Evolutionary conservation across 306 rosid genomes (phyloP).

Genomic region (Cucurbita maxima): DNA sequence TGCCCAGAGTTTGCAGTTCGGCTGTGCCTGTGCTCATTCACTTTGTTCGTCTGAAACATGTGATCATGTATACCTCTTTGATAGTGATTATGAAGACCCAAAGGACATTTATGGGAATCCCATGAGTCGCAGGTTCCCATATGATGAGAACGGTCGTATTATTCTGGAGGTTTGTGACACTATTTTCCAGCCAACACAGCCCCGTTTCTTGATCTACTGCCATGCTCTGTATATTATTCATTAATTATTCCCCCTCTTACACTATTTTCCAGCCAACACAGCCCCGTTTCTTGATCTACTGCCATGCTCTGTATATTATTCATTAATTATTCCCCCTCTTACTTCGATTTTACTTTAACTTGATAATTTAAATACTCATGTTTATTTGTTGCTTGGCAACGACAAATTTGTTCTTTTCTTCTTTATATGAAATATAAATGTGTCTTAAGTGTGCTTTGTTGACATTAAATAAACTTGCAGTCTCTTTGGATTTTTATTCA

Average conservation of each 20-base stretch:
- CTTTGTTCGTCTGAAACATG: conserved; percentile 76
- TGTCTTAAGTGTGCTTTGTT: neutral
- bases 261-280: neutral
- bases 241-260: neutral
- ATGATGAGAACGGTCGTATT: conserved; percentile 70
- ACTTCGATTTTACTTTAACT: neutral
- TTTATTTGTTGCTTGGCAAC: neutral
- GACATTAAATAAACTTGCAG: neutral
- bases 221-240: neutral
- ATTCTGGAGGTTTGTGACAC: conserved; percentile 58
- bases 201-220: neutral
- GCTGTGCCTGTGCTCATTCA: conserved; percentile 61
- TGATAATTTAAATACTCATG: neutral
- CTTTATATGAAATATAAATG: neutral
- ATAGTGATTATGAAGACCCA: conserved; percentile 83
- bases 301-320: neutral
- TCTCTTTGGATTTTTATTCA: neutral
- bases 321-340: neutral
- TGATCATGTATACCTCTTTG: conserved; percentile 86
- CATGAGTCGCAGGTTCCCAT: conserved; percentile 85
- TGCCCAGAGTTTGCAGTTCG: conserved; percentile 57
- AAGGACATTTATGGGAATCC: conserved; percentile 73
- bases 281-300: neutral
- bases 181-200: neutral
- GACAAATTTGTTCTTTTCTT: neutral